Evolutionary conservation across 352 stramenopile genomes (phyloP).

Genomic region (Pythium dissotocum): DNA sequence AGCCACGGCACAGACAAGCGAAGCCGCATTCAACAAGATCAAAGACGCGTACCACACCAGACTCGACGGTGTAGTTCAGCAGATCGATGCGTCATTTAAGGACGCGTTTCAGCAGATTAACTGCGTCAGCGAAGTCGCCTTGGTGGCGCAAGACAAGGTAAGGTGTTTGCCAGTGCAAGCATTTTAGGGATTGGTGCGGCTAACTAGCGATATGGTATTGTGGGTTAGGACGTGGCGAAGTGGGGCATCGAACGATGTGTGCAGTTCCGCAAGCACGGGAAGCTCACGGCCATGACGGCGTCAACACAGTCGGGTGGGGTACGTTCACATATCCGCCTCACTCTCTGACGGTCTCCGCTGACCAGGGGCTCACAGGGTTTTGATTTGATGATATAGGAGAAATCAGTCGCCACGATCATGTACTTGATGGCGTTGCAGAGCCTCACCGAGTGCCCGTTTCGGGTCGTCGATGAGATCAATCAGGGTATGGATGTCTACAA

Average conservation of each 20-base stretch:
- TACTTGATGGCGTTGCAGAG: constrained; percentile 90
- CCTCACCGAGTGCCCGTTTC: constrained; percentile 85
- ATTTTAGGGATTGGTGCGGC: too few species aligned
- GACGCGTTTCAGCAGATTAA: constrained; percentile 87
- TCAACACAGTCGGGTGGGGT: constrained; percentile 87
- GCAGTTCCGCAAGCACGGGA: constrained; percentile 85
- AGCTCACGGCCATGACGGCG: constrained; percentile 81
- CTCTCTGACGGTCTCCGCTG: neutral
- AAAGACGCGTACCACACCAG: constrained; percentile 74
- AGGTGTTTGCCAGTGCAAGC: neutral
- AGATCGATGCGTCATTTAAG: constrained; percentile 83
- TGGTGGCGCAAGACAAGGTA: constrained; percentile 73
- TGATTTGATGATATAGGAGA: constrained; percentile 49
- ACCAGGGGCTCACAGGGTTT: too few species aligned
- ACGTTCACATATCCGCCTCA: constrained; percentile 15
- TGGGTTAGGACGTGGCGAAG: constrained; percentile 75
- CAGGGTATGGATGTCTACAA: constrained; percentile 91
- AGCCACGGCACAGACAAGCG: constrained; percentile 54
- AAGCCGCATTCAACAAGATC: constrained; percentile 70
- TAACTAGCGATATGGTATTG: too few species aligned
- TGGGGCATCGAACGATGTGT: constrained; percentile 85
- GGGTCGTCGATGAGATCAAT: constrained; percentile 90
- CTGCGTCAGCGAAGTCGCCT: constrained; percentile 78
- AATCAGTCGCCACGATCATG: constrained; percentile 91
- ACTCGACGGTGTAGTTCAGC: constrained; percentile 62